phyloP scores from a whole-genome alignment of 495 filamentous ascomycete genomes.

The Patellaria atrata region DNA sequence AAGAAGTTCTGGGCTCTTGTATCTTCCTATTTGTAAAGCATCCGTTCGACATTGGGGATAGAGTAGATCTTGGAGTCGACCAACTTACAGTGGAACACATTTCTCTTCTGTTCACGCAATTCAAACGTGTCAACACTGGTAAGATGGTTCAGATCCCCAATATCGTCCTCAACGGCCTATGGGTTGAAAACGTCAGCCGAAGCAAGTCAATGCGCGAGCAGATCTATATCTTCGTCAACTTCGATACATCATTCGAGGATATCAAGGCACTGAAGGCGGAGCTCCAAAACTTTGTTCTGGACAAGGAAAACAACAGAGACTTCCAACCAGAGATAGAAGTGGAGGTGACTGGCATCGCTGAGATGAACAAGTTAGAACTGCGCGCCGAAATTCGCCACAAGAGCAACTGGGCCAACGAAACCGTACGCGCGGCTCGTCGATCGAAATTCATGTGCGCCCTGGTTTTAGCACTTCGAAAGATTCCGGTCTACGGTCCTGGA shows the following conservation, averaged over 20 bases:
- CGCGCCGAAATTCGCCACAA: conserved; percentile 79
- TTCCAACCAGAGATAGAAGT: conserved; percentile 76
- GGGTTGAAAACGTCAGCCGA: conserved; percentile 85
- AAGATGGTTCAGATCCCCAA: conserved; percentile 85
- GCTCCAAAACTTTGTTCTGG: conserved; percentile 68
- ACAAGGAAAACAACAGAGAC: conserved; percentile 78
- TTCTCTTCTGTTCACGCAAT: conserved; percentile 84
- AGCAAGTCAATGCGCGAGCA: conserved; percentile 85
- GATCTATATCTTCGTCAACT: conserved; percentile 62
- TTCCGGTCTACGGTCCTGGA: conserved; percentile 76
- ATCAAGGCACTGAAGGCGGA: conserved; percentile 68
- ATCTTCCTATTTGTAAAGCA: conserved; percentile 99
- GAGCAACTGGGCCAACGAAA: conserved; percentile 89
- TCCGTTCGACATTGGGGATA: conserved; percentile 83
- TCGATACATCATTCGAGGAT: conserved; percentile 77
- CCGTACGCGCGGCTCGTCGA: conserved; percentile 63
- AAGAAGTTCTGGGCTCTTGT: conserved; percentile 89
- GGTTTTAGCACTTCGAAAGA: conserved; percentile 66
- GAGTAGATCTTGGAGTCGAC: conserved; percentile 65
- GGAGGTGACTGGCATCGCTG: conserved; percentile 61
- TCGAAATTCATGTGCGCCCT: conserved; percentile 97
- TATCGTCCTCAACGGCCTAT: conserved; percentile 73
- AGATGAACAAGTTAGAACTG: conserved; percentile 78
- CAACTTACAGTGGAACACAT: conserved; percentile 83
- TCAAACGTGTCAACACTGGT: conserved; percentile 66